A percentile compares a stretch with the other conserved stretches of the same genome.
Conservation (phyloP, 345 rosid genomes). For the Syzygium aromaticum region DNA sequence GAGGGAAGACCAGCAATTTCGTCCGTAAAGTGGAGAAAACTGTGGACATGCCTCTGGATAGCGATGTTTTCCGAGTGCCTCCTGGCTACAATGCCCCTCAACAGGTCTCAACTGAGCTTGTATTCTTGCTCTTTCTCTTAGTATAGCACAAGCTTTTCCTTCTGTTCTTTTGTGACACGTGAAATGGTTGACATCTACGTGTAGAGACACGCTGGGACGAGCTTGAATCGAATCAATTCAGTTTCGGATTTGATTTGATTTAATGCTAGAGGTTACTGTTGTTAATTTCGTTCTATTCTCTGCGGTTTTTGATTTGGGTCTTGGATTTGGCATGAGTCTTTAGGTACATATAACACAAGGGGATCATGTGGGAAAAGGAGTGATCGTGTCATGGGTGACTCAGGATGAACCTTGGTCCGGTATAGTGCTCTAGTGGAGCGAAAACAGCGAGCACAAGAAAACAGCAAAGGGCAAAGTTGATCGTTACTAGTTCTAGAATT, state of each 20-base stretch:
- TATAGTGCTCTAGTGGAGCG: background rate
- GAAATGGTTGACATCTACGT: background rate
- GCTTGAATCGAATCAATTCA: background rate
- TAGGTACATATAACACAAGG: background rate
- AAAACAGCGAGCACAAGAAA: background rate
- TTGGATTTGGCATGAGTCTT: background rate
- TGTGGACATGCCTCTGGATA: conserved; percentile 29
- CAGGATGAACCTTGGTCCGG: background rate
- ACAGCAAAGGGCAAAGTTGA: background rate
- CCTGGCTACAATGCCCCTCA: conserved; percentile 36
- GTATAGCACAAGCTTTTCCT: background rate
- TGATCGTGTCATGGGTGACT: background rate
- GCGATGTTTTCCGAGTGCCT: conserved; percentile 24
- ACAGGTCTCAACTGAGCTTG: conserved; percentile 10
- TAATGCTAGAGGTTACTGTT: background rate
- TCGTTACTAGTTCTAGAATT: background rate
- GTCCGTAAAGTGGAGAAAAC: conserved; percentile 24
- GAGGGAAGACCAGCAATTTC: conserved; percentile 30
- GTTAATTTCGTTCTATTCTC: background rate
- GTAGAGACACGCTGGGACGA: background rate
- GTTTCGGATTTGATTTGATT: background rate
- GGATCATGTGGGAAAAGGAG: background rate
- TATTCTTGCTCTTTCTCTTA: background rate
- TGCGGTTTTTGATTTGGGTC: background rate
- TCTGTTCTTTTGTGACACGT: background rate